Base-by-base conservation (phyloP, 2,329 filamentous ascomycete genomes). In the Microdochium bolleyi region DNA sequence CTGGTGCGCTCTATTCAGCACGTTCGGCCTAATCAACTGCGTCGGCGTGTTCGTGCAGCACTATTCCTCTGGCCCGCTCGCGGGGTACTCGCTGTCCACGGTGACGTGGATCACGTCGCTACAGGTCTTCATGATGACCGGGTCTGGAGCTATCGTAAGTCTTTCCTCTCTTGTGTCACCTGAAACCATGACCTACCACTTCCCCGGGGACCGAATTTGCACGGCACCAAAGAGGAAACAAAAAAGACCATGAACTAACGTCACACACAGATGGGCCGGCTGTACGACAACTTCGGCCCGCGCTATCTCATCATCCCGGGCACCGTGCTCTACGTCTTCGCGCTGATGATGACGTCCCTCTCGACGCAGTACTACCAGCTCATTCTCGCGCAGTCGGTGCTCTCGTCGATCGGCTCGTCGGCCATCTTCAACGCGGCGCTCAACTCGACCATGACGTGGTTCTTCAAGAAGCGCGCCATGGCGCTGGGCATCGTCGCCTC, bases 201-300 rank as follows among this genome's bases (percentile, higher is more conserved):
- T n/a, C n/a, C n/a, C n/a, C n/a, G n/a, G n/a, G n/a, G n/a, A n/a
- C n/a, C n/a, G n/a, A n/a, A n/a, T n/a, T n/a, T n/a, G n/a, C n/a
- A n/a, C n/a, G n/a, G n/a, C n/a, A n/a, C n/a, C n/a, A n/a, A n/a
- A n/a, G n/a, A n/a, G n/a, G n/a, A n/a, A n/a, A n/a, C n/a, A n/a
- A n/a, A n/a, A n/a, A n/a, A n/a, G n/a, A n/a, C n/a, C n/a, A n/a
- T n/a, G n/a, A n/a, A n/a, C n/a, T n/a, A n/a, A n/a, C n/a, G n/a
- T n/a, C n/a, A n/a, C n/a, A n/a, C n/a, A 13, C 34, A 60, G 58
- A 61, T 60, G 57, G 82, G 83, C 0, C 78, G 76, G 46, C 54
- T 82, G 1, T 85, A 77, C 58, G 84, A 87, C 60, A 75, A 72
- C 56, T 79, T 80, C 58, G 84, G 84, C 0, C 79, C 83, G 1